Evolutionary conservation across 2,329 filamentous ascomycete species (phyloP).

Genomic region (Sphaerostilbella broomeana): DNA sequence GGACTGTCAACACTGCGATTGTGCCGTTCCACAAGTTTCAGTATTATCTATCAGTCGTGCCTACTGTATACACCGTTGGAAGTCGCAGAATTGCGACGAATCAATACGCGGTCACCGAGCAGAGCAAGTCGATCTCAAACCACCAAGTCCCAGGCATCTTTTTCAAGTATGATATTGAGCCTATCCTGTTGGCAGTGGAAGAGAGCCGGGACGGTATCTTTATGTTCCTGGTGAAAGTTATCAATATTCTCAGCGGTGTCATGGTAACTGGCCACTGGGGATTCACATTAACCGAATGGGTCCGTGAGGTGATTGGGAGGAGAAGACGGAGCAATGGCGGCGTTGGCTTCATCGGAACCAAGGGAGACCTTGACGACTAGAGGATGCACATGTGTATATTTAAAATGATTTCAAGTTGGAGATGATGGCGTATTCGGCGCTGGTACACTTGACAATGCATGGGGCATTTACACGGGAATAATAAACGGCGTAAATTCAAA

Average conservation of each 20-base stretch:
- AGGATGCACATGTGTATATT: neutral
- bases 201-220: slow-evolving; percentile 74
- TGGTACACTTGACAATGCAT: neutral
- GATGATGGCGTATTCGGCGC: neutral
- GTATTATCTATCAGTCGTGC: slow-evolving; percentile 93
- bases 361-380: slow-evolving; percentile 29
- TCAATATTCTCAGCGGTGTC: slow-evolving; percentile 87
- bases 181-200: slow-evolving; percentile 77
- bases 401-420: neutral
- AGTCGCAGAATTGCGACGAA: slow-evolving; percentile 75
- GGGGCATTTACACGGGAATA: too few relatives aligned
- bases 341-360: slow-evolving; percentile 45
- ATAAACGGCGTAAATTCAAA: too few relatives aligned
- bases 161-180: slow-evolving; percentile 98
- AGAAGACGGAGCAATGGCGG: slow-evolving; percentile 39
- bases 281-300: slow-evolving; percentile 78
- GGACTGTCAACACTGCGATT: slow-evolving; percentile 71
- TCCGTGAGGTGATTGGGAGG: slow-evolving; percentile 46
- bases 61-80: slow-evolving; percentile 78
- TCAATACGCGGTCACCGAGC: slow-evolving; percentile 94
- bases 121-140: slow-evolving; percentile 65
- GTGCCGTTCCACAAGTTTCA: slow-evolving; percentile 91
- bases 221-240: slow-evolving; percentile 68
- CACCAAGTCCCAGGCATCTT: slow-evolving; percentile 79
- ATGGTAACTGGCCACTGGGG: slow-evolving; percentile 92